Conservation (phyloP, 2,329 filamentous ascomycete genomes). For the Pyricularia pennisetigena region DNA sequence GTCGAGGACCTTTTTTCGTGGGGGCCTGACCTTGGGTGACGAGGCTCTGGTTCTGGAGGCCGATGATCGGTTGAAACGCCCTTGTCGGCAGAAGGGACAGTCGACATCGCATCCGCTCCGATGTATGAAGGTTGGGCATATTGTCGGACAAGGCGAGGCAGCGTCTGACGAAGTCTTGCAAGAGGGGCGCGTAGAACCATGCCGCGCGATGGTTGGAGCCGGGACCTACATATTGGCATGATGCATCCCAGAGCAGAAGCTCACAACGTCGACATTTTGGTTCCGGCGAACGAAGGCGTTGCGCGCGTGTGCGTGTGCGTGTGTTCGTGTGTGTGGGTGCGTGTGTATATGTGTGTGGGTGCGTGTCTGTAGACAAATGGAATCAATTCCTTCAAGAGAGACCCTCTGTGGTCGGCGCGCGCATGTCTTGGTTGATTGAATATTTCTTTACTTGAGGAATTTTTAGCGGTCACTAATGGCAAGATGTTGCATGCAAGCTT, state of each 20-base stretch:
- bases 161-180: slow-evolving; percentile 11
- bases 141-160: not conserved
- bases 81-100: not conserved
- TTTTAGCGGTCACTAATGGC: not conserved
- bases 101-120: not conserved
- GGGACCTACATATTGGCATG: slow-evolving; percentile 31
- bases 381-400: not conserved
- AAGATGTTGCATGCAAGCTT: not conserved
- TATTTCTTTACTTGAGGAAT: not conserved
- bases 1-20: not conserved
- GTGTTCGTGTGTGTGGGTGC: too few relatives aligned
- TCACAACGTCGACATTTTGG: slow-evolving; percentile 22
- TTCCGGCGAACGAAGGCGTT: not conserved
- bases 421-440: not conserved
- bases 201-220: slow-evolving; percentile 19
- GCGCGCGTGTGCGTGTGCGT: too few relatives aligned
- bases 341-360: too few relatives aligned
- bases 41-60: not conserved
- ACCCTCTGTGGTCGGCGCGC: not conserved
- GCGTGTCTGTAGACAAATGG: not conserved
- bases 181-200: slow-evolving; percentile 14
- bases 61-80: not conserved
- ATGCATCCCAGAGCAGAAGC: slow-evolving; percentile 36
- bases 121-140: not conserved
- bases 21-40: too few relatives aligned